Conservation (phyloP, 2,329 filamentous ascomycete genomes). For the Metarhizium robertsii region DNA sequence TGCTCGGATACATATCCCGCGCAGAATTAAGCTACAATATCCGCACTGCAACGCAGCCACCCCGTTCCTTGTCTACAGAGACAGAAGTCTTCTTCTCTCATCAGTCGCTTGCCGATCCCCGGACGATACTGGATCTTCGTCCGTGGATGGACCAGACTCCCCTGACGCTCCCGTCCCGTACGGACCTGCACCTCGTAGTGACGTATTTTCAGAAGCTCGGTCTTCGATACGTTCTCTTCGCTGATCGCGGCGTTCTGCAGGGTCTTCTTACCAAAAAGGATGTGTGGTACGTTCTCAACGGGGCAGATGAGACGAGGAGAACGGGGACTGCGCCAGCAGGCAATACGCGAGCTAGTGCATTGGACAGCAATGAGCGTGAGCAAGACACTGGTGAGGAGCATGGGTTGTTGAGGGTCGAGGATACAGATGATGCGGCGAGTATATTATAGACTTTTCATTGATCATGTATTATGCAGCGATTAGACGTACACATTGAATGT, state of each 20-base stretch:
- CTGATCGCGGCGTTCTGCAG: conserved; percentile 69
- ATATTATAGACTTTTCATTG: conserved; percentile 1
- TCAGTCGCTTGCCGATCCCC: conserved; percentile 70
- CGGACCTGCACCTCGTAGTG: conserved; percentile 74
- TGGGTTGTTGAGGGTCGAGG: not conserved
- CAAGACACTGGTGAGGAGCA: not conserved
- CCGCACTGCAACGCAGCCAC: conserved; percentile 41
- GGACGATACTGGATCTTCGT: conserved; percentile 71
- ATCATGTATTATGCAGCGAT: not conserved
- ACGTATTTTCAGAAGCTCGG: conserved; percentile 93
- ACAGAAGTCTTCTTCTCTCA: conserved; percentile 80
- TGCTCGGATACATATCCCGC: conserved; percentile 90
- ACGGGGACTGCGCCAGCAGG: conserved; percentile 18
- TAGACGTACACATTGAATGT: not conserved
- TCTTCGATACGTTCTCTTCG: conserved; percentile 80
- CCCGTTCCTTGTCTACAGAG: conserved; percentile 54
- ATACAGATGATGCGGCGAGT: conserved; percentile 1
- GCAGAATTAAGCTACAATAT: conserved; percentile 79
- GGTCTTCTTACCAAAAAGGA: conserved; percentile 96
- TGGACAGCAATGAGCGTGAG: not conserved
- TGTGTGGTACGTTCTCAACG: conserved; percentile 86
- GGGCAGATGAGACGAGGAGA: conserved; percentile 53
- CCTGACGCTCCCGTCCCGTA: conserved; percentile 72
- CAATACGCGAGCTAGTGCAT: not conserved
- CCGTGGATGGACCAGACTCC: conserved; percentile 99